Evolutionary conservation across 345 rosid genomes (phyloP), one percentile per base, ranked within the genome.

Genomic region (Bruguiera gymnorhiza): DNA sequence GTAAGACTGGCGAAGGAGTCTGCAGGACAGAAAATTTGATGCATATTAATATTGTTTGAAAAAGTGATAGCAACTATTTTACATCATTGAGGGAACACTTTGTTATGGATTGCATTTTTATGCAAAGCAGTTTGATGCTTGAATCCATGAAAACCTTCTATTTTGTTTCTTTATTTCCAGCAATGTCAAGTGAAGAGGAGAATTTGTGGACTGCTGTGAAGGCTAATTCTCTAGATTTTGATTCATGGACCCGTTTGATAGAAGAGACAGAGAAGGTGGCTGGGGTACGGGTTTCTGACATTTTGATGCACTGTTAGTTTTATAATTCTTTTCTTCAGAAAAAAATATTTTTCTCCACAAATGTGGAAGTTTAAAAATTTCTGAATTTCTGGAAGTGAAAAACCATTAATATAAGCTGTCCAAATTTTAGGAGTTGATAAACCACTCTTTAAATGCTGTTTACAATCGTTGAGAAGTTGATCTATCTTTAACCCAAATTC

Each of bases 181-280:
- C 80, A 60, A 80, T 81, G 76, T 87, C 99, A 55, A 86, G 75
- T 1, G 99, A 90, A 82, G 99, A 95, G 76, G 98, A 90, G 39
- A 88, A 89, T 8, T 67, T 92, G n/a, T 95, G 99, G 99, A 90
- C 75, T 80, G 88, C 89, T 70, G 91, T 92, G 59, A 85, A 72
- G 82, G 79, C 88, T 21, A 90, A 92, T 86, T 86, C 97, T 43
- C 75, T 80, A 56, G 98, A 92, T 71, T 95, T 95, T 78, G 91
- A 86, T 78, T 88, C 96, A 69, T 90, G 98, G 99, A 91, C 91
- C 80, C 82, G 92, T 26, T 73, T 95, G 69, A 84, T 95, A 63
- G 94, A 92, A 51, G 99, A 90, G 75, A 90, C 96, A 19, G 99
- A 95, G 83, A 95, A 90, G 83, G 79, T 83, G 36, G 85, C 94